Conservation (phyloP, 805 yeast species). For the Zygotorulaspora chibaensis region DNA sequence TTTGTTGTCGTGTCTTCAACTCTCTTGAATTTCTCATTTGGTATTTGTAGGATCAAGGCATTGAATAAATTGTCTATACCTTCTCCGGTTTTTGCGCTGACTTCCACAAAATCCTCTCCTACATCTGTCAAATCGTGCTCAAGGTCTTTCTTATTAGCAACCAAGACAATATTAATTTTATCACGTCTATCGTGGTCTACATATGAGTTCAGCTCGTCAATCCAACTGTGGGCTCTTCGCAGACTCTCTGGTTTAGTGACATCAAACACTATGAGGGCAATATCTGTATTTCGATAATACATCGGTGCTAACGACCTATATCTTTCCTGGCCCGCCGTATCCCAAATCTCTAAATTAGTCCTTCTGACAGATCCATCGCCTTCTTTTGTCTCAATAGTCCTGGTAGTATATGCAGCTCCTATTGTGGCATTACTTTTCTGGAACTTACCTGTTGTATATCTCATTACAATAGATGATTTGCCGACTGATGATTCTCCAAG, state of each 20-base stretch:
- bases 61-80: constrained; percentile 44
- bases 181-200: constrained; percentile 46
- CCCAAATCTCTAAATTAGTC: constrained; percentile 79
- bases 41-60: constrained; percentile 42
- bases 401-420: constrained; percentile 81
- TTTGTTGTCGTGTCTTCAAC: constrained; percentile 8
- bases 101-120: constrained; percentile 36
- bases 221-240: constrained; percentile 70
- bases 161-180: constrained; percentile 59
- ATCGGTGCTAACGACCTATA: constrained; percentile 75
- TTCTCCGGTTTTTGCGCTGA: constrained; percentile 53
- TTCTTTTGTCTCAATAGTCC: constrained; percentile 53
- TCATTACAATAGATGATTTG: constrained; percentile 59
- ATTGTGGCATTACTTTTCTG: constrained; percentile 77
- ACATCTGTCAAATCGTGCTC: constrained; percentile 41
- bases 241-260: constrained; percentile 62
- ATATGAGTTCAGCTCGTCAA: constrained; percentile 55
- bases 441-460: constrained; percentile 70
- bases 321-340: constrained; percentile 82
- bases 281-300: constrained; percentile 78
- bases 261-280: constrained; percentile 75
- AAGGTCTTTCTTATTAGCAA: constrained; percentile 75
- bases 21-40: constrained; percentile 24
- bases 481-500: constrained; percentile 69
- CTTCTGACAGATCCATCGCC: constrained; percentile 36